Base-by-base conservation (phyloP, 495 filamentous ascomycete species). In the Tirmania nivea region DNA sequence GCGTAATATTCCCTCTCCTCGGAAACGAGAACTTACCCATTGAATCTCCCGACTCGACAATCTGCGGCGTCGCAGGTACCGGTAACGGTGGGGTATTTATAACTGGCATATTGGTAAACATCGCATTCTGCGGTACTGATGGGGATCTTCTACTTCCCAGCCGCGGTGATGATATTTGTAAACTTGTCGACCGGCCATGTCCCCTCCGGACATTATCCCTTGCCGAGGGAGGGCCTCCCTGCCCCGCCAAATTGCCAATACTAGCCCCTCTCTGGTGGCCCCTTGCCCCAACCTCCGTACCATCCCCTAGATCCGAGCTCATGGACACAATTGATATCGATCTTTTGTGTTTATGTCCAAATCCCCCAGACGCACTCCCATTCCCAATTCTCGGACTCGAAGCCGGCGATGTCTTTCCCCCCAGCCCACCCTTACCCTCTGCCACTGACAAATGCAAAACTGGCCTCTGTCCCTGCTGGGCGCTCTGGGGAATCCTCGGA, bases 261-360 rank as follows among this genome's bases (percentile, higher is more conserved):
- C 25, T 25, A 25, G 25, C 25, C 3, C 39, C 39, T 45, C 39
- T 45, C 39, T 45, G 39, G 7, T 59, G 66, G 60, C 69, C 65
- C 66, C 73, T 55, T 59, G 65, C 58, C 62, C 70, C 68, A 52
- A 64, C 60, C 45, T 61, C 56, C 48, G 63, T 57, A 8, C 69
- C 70, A 31, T 65, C 39, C 2, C 39, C 39, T 14, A 45, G 65
- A 52, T 81, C 76, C 52, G 76, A 79, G 14, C 84, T 84, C 57
- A 96, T 75, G 6, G 90, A 96, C 19, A 95, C 77, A 57, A 97
- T 96, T n/a, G 90, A 95, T 34, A 97, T 75, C 0, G 89, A 94
- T 63, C 89, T 68, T 56, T 79, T 76, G 63, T 84, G 81, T 57
- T 70, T 75, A 51, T 76, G 70, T 14, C 60, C 60, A 31, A 31